These are phyloP conservation scores for Arabis hirsuta DNA, from an alignment of 345 rosid species.

Conservation along the genomic window DNA sequence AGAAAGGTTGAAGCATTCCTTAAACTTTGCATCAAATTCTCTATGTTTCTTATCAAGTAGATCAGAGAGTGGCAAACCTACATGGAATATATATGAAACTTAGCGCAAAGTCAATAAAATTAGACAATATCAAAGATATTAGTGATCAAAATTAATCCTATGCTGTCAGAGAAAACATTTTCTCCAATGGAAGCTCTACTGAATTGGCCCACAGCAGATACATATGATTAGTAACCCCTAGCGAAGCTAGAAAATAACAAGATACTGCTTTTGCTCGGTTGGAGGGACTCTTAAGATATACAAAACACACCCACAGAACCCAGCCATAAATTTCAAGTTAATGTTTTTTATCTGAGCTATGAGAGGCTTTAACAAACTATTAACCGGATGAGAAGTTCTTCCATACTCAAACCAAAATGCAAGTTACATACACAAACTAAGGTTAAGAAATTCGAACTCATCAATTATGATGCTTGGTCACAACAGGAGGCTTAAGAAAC, in stretches of 20 bases:
- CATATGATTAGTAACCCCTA: slow-evolving; percentile 1
- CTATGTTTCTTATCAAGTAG: slow-evolving; percentile 58
- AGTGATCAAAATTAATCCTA: slow-evolving; percentile 15
- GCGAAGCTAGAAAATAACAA: slow-evolving; percentile 1
- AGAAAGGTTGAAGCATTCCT: slow-evolving; percentile 57
- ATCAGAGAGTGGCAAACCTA: slow-evolving; percentile 66
- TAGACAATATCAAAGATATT: slow-evolving; percentile 25
- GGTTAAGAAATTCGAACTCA: slow-evolving; percentile 16
- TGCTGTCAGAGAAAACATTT: slow-evolving; percentile 1
- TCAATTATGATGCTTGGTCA: slow-evolving; percentile 16
- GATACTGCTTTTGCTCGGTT: slow-evolving; percentile 5
- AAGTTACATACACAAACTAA: slow-evolving; percentile 15
- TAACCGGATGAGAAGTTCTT: slow-evolving; percentile 1
- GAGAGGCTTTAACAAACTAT: background rate
- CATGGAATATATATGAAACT: slow-evolving; percentile 29
- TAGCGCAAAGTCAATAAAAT: slow-evolving; percentile 3
- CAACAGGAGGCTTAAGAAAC: slow-evolving; percentile 45
- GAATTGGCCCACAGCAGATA: background rate
- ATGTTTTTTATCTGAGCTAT: slow-evolving; percentile 13
- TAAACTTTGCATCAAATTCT: slow-evolving; percentile 77
- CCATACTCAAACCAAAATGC: slow-evolving; percentile 21
- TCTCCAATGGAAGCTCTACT: background rate
- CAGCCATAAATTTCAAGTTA: background rate
- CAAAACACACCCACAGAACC: background rate
- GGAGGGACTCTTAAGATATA: slow-evolving; percentile 3